Base-by-base conservation (phyloP, 331 rosid genomes). In the Ulmus americana region DNA sequence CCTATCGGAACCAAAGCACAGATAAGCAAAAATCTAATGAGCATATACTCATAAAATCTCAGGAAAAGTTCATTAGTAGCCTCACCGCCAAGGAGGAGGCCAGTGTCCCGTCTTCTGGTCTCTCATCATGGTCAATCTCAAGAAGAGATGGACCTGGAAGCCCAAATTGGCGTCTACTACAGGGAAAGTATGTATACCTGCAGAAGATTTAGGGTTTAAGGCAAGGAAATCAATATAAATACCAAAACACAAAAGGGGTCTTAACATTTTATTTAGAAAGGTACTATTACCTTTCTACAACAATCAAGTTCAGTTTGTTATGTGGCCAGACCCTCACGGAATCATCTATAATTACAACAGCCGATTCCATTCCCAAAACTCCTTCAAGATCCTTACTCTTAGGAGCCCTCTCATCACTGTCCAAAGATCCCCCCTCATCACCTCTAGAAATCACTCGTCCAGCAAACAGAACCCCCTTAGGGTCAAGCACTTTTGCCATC, bases 311-410 rank as follows among this genome's bases (percentile, higher is more conserved):
- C 78, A 87, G 73, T 82, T 90, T 94, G 80, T 94, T 85, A 84
- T 90, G 97, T 1, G 97, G 99, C 99, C 99, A 94, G 67, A 94
- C 99, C 90, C 94, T 84, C 69, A 90, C 94, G 76, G 99, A 90
- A 82, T 94, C 99, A 75, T 94, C 99, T 54, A 94, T 77, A 78
- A 94, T 90, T 50, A 94, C 91, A 69, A 94, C 99, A 35, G 87
- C 80, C 16, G 97, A 87, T 77, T 94, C 99, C 99, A 94, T 87
- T 64, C 99, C 99, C 88, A 94, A 78, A 80, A 94, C 99, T 6
- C 99, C 99, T 77, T 94, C 99, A 74, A 94, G 73, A 84, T 94
- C 97, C 85, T 94, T 94, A 83, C 80, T 90, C 83, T 84, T 94
- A 20, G 98, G 96, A 75, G 56, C 82, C 78, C 97, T 84, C 70